Percentiles rank a stretch among this genome's conserved stretches.
Evolutionary conservation across 495 filamentous ascomycete species (phyloP).

Genomic region (Tuber microsphaerosporum): DNA sequence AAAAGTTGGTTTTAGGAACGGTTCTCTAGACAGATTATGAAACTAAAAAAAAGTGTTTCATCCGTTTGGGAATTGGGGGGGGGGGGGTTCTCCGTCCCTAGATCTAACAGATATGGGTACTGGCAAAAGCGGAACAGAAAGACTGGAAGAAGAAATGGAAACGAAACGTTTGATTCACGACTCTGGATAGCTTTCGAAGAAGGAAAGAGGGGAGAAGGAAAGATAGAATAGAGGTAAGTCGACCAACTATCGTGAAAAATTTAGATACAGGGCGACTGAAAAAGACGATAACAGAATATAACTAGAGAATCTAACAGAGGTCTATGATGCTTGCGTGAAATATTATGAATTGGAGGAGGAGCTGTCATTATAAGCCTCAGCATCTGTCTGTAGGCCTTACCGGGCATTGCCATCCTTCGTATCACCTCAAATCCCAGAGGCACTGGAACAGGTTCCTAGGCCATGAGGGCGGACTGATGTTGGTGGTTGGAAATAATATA

Average conservation of each 20-base stretch:
- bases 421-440: background rate
- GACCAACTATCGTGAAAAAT: too few relatives aligned
- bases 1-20: background rate
- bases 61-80: background rate
- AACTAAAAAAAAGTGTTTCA: background rate
- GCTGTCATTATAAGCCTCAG: background rate
- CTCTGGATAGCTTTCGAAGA: background rate
- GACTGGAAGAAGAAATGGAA: background rate
- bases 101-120: background rate
- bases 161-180: background rate
- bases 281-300: background rate
- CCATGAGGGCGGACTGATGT: background rate
- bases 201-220: background rate
- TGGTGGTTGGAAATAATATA: background rate
- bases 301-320: background rate
- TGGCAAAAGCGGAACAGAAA: background rate
- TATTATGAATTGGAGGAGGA: background rate
- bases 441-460: background rate
- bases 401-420: background rate
- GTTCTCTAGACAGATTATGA: background rate
- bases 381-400: background rate
- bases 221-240: too few relatives aligned
- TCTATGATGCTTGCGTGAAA: background rate
- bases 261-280: too few relatives aligned
- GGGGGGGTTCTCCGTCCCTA: background rate